Conservation (phyloP, 192 early-diverging fungal species). For the Chytriomyces sp. region DNA sequence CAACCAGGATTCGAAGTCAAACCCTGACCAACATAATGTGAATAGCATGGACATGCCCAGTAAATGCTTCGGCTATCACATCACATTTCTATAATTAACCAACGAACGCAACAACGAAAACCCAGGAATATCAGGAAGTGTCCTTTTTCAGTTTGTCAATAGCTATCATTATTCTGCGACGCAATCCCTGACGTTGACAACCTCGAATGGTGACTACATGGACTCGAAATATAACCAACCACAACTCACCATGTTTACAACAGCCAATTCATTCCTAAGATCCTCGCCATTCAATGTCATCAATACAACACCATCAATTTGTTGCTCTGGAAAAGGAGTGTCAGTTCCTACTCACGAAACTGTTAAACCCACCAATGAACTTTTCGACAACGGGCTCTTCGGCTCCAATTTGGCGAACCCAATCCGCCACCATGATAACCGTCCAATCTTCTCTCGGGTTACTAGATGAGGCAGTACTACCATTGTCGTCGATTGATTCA, state of each 20-base stretch:
- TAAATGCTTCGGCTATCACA: background rate
- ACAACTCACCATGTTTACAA: background rate
- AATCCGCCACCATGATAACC: slow-evolving; percentile 12
- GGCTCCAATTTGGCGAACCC: background rate
- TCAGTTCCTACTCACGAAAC: background rate
- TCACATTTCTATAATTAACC: background rate
- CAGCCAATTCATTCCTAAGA: background rate
- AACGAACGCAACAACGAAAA: too few species aligned
- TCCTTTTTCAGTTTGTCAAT: background rate
- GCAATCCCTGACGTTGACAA: background rate
- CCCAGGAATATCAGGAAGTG: too few species aligned
- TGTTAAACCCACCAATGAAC: background rate
- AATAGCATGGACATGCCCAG: too few species aligned
- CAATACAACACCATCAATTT: slow-evolving; percentile 8
- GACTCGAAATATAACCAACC: slow-evolving; percentile 6
- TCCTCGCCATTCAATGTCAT: background rate
- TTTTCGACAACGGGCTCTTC: background rate
- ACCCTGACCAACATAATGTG: too few species aligned
- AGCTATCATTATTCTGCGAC: background rate
- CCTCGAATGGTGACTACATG: too few species aligned
- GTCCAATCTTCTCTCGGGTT: background rate
- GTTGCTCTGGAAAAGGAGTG: background rate
- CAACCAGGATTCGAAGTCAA: too few species aligned
- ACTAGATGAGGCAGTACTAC: background rate
- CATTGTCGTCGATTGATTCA: background rate